These are phyloP conservation scores for Canavalia ensiformis DNA, from an alignment of 306 rosid species.

Conservation along the genomic window DNA sequence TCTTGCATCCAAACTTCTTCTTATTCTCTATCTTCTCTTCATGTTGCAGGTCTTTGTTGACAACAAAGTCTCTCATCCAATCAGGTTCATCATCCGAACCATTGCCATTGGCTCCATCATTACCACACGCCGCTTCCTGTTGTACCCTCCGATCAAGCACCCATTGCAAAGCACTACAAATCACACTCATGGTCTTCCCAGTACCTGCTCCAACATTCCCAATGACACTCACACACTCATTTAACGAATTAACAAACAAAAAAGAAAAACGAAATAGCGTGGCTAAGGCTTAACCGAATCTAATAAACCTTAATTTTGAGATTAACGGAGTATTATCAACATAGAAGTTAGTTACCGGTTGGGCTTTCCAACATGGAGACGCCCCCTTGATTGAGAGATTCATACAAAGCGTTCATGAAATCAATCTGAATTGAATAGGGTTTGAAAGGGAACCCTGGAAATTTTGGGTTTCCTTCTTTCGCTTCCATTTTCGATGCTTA, in stretches of 20 bases:
- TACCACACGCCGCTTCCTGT: constrained; percentile 43
- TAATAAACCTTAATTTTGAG: not conserved
- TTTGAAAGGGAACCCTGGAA: constrained; percentile 78
- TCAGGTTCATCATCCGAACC: constrained; percentile 89
- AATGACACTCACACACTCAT: constrained; percentile 22
- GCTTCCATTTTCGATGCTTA: constrained; percentile 39
- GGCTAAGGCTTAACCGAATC: not conserved
- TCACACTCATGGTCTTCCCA: constrained; percentile 91
- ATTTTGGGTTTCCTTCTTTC: constrained; percentile 53
- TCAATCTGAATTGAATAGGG: constrained; percentile 88
- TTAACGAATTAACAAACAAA: not conserved
- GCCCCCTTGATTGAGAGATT: constrained; percentile 78
- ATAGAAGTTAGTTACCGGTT: constrained; percentile 59
- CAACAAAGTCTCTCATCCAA: constrained; percentile 78
- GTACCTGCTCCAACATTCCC: constrained; percentile 66
- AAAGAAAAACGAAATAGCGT: not conserved
- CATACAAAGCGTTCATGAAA: constrained; percentile 86
- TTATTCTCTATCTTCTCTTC: constrained; percentile 53
- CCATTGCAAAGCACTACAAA: constrained; percentile 96
- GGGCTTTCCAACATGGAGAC: constrained; percentile 95
- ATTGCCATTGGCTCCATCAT: constrained; percentile 32
- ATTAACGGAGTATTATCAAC: not conserved
- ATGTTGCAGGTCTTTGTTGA: constrained; percentile 50
- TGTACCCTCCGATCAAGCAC: constrained; percentile 69
- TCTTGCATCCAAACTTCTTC: constrained; percentile 48